Percentiles rank a stretch among this genome's conserved stretches.
Evolutionary conservation across 2,329 filamentous ascomycete genomes (phyloP).

Genomic region (Tolypocladium sp.): DNA sequence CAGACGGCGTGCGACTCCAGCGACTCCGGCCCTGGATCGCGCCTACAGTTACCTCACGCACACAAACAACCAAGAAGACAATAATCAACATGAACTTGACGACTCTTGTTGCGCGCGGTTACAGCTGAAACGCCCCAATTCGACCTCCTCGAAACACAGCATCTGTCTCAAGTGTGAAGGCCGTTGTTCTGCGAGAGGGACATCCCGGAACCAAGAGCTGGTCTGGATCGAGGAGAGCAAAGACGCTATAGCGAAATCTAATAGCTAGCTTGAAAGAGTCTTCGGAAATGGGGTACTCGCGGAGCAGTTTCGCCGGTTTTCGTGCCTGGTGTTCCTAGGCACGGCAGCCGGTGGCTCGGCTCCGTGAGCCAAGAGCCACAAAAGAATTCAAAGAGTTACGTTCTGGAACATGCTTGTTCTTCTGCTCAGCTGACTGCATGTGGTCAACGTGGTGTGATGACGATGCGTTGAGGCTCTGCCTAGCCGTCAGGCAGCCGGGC

Average conservation of each 20-base stretch:
- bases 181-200: neutral
- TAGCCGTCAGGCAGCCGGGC: neutral
- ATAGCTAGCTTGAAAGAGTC: conserved; percentile 24
- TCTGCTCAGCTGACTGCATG: neutral
- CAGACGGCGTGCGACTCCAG: neutral
- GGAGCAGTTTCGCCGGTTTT: neutral
- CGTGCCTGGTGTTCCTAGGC: neutral
- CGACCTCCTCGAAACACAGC: neutral
- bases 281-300: conserved; percentile 4
- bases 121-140: neutral
- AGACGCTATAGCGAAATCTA: conserved; percentile 25
- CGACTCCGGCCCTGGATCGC: neutral
- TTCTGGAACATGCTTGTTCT: neutral
- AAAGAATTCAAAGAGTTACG: neutral
- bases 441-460: neutral
- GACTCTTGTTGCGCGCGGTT: neutral
- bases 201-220: neutral
- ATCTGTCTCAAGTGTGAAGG: neutral
- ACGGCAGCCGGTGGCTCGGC: neutral
- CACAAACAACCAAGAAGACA: conserved; percentile 1
- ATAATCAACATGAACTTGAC: conserved; percentile 5
- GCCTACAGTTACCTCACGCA: neutral
- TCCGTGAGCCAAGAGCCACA: neutral
- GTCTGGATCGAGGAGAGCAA: conserved; percentile 14
- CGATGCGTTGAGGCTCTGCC: neutral